These are phyloP conservation scores for Citrus mangshanensis DNA, from an alignment of 345 rosid species.

Conservation along the genomic window DNA sequence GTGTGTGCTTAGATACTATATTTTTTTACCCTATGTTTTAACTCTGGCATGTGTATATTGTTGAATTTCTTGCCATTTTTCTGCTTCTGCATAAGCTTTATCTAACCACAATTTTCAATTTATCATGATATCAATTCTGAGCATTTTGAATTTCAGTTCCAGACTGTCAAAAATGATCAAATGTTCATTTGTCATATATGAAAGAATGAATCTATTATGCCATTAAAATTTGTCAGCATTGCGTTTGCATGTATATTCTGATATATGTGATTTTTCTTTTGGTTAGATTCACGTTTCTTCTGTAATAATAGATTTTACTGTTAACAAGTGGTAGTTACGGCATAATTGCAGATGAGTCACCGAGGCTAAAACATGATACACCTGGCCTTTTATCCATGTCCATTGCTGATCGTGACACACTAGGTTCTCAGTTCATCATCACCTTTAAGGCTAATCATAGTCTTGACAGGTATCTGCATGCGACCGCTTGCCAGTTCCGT, in stretches of 20 bases:
- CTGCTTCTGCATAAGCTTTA: background rate
- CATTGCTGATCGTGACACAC: slow-evolving; percentile 66
- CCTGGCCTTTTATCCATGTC: slow-evolving; percentile 87
- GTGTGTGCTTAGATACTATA: background rate
- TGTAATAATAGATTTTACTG: background rate
- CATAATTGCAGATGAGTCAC: slow-evolving; percentile 68
- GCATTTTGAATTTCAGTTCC: background rate
- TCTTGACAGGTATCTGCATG: slow-evolving; percentile 63
- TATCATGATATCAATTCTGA: background rate
- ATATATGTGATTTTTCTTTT: background rate
- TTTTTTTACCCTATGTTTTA: background rate
- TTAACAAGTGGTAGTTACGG: slow-evolving; percentile 17
- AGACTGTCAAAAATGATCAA: background rate
- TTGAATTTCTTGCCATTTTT: background rate
- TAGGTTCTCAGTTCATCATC: slow-evolving; percentile 82
- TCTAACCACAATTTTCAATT: background rate
- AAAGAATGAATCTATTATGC: background rate
- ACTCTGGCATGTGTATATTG: background rate
- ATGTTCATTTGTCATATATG: background rate
- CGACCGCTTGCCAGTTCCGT: background rate
- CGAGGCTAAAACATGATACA: slow-evolving; percentile 75
- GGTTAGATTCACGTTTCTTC: background rate
- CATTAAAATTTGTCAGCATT: background rate
- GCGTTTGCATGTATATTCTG: background rate
- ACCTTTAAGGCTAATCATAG: slow-evolving; percentile 78